phyloP scores from a whole-genome alignment of 305 asterid genomes.

The Vinca major region DNA sequence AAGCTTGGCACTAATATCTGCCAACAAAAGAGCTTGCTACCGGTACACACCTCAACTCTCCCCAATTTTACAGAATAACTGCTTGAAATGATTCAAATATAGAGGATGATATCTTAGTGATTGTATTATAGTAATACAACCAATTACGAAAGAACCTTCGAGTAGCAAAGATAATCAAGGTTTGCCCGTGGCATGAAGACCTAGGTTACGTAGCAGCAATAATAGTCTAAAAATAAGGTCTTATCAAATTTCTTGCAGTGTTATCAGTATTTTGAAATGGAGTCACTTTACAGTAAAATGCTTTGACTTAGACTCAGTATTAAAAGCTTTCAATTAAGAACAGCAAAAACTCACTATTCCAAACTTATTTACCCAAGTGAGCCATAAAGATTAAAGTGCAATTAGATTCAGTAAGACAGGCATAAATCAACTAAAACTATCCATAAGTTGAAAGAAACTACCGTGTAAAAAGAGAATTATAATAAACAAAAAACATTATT shows the following conservation, averaged over 20 bases:
- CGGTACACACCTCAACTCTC: neutral
- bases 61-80: neutral
- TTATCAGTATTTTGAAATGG: neutral
- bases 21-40: neutral
- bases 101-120: neutral
- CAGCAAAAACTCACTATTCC: neutral
- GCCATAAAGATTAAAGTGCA: neutral
- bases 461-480: constrained; percentile 11
- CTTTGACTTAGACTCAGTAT: neutral
- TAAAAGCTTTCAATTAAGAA: neutral
- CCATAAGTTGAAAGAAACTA: constrained; percentile 4
- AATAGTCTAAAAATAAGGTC: neutral
- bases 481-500: neutral
- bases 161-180: neutral
- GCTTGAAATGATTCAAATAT: neutral
- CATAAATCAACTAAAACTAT: neutral
- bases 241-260: neutral
- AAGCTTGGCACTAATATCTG: neutral
- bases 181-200: neutral
- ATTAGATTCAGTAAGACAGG: neutral
- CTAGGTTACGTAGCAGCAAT: neutral
- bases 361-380: neutral
- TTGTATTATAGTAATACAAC: neutral
- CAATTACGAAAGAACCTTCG: neutral
- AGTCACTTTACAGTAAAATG: neutral